phyloP scores from a whole-genome alignment of 192 early-diverging fungal species.

The Rhizophagus clarus region DNA sequence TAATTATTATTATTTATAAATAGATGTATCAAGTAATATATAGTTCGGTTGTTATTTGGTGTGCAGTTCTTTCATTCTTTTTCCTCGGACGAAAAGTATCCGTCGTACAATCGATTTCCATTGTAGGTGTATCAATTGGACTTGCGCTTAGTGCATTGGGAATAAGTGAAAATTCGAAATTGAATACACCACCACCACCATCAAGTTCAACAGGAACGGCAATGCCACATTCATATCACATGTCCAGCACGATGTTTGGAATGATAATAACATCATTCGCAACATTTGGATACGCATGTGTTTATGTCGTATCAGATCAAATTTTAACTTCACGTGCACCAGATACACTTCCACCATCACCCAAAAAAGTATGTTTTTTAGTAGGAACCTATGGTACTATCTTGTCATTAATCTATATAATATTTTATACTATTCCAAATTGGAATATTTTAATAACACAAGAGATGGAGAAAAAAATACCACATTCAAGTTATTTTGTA shows the following conservation, averaged over 20 bases:
- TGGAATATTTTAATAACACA: conserved; percentile 45
- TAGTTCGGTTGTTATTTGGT: conserved; percentile 65
- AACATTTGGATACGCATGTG: conserved; percentile 59
- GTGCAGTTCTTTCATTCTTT: conserved; percentile 58
- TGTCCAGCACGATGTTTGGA: conserved; percentile 46
- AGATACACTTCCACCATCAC: conserved; percentile 39
- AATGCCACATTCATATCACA: conserved; percentile 3
- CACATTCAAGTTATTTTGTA: conserved; percentile 10
- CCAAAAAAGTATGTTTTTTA: conserved; percentile 54
- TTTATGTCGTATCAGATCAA: conserved; percentile 59
- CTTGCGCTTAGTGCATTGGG: conserved; percentile 55
- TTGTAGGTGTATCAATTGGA: conserved; percentile 56
- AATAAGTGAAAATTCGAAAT: conserved; percentile 33
- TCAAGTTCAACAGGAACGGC: background rate
- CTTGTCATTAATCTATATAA: conserved; percentile 50
- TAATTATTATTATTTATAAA: background rate
- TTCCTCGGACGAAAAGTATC: conserved; percentile 53
- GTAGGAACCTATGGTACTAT: conserved; percentile 48
- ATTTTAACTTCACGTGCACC: conserved; percentile 47
- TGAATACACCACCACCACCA: background rate
- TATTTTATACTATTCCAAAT: conserved; percentile 53
- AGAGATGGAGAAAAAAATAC: conserved; percentile 35
- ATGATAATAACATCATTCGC: conserved; percentile 53
- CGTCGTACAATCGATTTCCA: conserved; percentile 53
- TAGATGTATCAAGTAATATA: conserved; percentile 69